phyloP scores from a whole-genome alignment of 106 monocot genomes.

The Cymbidium sinense region DNA sequence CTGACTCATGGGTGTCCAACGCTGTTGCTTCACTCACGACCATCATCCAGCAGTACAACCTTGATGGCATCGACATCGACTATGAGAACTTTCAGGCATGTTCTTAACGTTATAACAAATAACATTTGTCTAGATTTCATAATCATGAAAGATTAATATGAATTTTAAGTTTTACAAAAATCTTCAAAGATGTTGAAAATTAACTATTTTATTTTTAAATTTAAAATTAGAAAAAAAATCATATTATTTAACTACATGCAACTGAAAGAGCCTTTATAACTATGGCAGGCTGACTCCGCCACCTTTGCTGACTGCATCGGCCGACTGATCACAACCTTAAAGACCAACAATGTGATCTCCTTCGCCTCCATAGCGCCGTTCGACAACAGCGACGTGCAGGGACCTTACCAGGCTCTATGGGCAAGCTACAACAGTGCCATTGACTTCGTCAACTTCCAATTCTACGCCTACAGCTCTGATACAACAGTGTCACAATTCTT shows the following conservation, averaged over 20 bases:
- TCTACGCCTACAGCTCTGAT: constrained; percentile 17
- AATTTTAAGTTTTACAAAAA: too few relatives aligned
- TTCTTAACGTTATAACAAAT: not conserved
- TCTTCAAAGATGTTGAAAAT: too few relatives aligned
- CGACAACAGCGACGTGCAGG: constrained; percentile 9
- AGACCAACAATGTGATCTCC: constrained; percentile 15
- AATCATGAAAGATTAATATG: too few relatives aligned
- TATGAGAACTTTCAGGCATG: constrained; percentile 19
- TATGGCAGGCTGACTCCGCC: constrained; percentile 4
- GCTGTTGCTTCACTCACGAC: constrained; percentile 23
- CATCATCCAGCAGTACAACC: constrained; percentile 22
- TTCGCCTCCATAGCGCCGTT: constrained; percentile 32
- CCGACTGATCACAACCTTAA: constrained; percentile 16
- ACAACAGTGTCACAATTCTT: constrained; percentile 18
- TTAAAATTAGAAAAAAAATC: not conserved
- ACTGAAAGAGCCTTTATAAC: not conserved
- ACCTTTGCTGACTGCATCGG: constrained; percentile 27
- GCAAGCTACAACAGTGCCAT: constrained; percentile 12
- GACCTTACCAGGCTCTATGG: constrained; percentile 23
- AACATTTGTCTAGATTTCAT: not conserved
- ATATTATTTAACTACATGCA: not conserved
- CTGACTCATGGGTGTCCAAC: constrained; percentile 22
- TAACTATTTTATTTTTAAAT: too few relatives aligned
- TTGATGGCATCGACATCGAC: constrained; percentile 25
- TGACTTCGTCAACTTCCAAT: constrained; percentile 32